A percentile compares a stretch with the other conserved stretches of the same genome.
Conservation (phyloP, 805 yeast species). For the Candida nonsorbophila region DNA sequence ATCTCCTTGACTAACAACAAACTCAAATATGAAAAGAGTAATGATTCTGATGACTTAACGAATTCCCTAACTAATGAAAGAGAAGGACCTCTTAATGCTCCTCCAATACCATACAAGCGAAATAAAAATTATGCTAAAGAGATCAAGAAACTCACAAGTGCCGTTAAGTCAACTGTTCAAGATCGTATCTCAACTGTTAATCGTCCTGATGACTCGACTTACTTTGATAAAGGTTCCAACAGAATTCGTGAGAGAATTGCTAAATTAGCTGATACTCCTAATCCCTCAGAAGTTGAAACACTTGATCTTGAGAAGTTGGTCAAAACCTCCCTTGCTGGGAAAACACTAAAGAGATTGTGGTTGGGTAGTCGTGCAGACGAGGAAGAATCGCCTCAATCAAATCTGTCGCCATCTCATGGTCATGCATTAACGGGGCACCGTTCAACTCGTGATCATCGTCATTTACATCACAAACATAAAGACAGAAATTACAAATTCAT, state of each 20-base stretch:
- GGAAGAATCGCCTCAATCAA: not conserved
- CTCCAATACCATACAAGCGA: constrained; percentile 16
- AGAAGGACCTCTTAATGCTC: no score
- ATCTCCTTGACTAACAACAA: constrained; percentile 31
- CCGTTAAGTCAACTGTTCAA: constrained; percentile 68
- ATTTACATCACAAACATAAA: constrained; percentile 1
- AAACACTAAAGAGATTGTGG: constrained; percentile 28
- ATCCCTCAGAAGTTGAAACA: constrained; percentile 37
- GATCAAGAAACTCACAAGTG: constrained; percentile 51
- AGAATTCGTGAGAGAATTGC: constrained; percentile 29
- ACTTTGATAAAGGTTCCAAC: constrained; percentile 6
- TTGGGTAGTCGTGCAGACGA: constrained; percentile 13
- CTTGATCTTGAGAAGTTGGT: constrained; percentile 32
- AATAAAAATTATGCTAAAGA: constrained; percentile 36
- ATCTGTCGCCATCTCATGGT: not conserved
- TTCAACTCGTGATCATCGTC: constrained; percentile 1
- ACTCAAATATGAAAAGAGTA: constrained; percentile 12
- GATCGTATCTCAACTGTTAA: constrained; percentile 39
- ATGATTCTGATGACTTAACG: constrained; percentile 1
- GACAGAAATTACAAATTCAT: constrained; percentile 18
- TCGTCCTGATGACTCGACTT: constrained; percentile 12
- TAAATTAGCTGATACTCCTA: constrained; percentile 27
- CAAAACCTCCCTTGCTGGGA: constrained; percentile 25
- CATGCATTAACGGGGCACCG: no score
- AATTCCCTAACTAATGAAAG: not conserved